A percentile compares a stretch with the other conserved stretches of the same genome.
Evolutionary conservation across 441 rosid species (phyloP).

Genomic region (Kokia cookei): DNA sequence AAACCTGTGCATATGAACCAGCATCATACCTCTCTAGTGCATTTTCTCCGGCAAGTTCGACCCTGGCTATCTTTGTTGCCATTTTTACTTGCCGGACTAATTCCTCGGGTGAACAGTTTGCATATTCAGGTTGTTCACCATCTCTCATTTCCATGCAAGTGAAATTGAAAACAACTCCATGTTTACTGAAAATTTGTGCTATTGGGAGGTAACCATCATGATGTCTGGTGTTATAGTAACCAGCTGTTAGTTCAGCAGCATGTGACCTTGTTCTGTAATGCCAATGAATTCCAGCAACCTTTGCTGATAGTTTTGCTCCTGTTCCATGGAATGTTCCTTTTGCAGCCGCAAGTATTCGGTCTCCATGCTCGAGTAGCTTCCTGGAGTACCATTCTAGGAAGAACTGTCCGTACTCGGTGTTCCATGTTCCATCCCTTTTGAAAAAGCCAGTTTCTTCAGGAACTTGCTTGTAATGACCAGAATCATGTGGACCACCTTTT

Average conservation of each 20-base stretch:
- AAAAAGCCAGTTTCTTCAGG: constrained; percentile 86
- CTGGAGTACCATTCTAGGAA: constrained; percentile 82
- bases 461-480: constrained; percentile 74
- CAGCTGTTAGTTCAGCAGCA: constrained; percentile 90
- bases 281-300: constrained; percentile 95
- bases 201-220: constrained; percentile 74
- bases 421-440: constrained; percentile 80
- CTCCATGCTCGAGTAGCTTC: constrained; percentile 76
- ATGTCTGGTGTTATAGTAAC: constrained; percentile 75
- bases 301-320: constrained; percentile 64
- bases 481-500: constrained; percentile 71
- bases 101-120: constrained; percentile 85
- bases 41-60: constrained; percentile 84
- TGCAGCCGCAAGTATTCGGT: constrained; percentile 65
- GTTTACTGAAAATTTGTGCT: constrained; percentile 64
- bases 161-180: constrained; percentile 70
- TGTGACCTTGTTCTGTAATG: constrained; percentile 91
- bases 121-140: constrained; percentile 58
- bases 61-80: constrained; percentile 50
- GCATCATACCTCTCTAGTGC: constrained; percentile 81
- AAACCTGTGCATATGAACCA: constrained; percentile 61
- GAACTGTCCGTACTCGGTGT: constrained; percentile 72
- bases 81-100: constrained; percentile 72
- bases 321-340: constrained; percentile 62
- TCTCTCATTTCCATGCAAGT: constrained; percentile 99